Conservation (phyloP, 192 early-diverging fungal genomes). For the Tieghemiomyces parasiticus region DNA sequence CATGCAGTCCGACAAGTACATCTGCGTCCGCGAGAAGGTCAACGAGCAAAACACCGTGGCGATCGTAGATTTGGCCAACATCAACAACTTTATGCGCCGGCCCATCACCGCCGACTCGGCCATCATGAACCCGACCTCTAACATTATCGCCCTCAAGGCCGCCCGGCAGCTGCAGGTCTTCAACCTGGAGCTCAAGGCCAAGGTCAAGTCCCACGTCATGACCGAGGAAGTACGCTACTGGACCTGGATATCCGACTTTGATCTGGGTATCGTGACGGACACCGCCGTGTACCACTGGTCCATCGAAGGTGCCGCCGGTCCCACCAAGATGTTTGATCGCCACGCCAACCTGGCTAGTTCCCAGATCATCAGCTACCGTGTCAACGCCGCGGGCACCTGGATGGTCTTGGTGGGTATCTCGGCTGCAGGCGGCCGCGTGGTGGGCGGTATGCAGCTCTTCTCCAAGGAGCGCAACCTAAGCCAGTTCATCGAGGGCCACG, state of each 20-base stretch:
- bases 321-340: constrained; percentile 87
- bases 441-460: constrained; percentile 93
- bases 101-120: constrained; percentile 96
- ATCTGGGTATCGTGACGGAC: constrained; percentile 79
- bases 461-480: constrained; percentile 82
- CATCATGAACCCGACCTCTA: constrained; percentile 91
- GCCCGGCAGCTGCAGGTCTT: constrained; percentile 89
- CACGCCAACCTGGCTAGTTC: constrained; percentile 63
- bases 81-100: constrained; percentile 63
- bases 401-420: constrained; percentile 89
- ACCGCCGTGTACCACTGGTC: constrained; percentile 92
- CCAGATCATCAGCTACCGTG: constrained; percentile 94
- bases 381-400: constrained; percentile 88
- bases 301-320: constrained; percentile 76
- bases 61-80: constrained; percentile 85
- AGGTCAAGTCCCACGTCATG: constrained; percentile 89
- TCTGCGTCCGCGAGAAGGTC: constrained; percentile 88
- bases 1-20: constrained; percentile 95
- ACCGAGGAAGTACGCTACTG: constrained; percentile 81
- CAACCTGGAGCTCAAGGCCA: constrained; percentile 89
- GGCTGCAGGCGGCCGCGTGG: constrained; percentile 76
- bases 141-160: constrained; percentile 95
- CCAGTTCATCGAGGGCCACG: constrained; percentile 93
- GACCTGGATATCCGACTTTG: constrained; percentile 85
- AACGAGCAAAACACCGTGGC: constrained; percentile 80